Evolutionary conservation across 768 basidiomycete genomes (phyloP), one percentile per base, ranked within the genome.

Genomic region (Wakefieldia striispora): DNA sequence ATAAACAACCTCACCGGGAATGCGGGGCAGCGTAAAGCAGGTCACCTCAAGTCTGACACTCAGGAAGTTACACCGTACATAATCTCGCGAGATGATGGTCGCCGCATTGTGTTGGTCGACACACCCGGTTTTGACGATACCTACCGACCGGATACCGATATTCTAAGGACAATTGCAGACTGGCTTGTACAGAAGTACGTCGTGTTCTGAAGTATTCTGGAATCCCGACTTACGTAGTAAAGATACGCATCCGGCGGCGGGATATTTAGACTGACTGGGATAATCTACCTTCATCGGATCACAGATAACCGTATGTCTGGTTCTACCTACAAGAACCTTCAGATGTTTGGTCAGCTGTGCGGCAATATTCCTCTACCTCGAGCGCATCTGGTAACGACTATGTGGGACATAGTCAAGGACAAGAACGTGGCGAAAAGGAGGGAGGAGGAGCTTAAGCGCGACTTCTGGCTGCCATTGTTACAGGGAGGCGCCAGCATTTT

Each of bases 251-350:
- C 10, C 21, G 42, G 39, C 4, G 45, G 42, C 2, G 9, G 11
- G 3, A 36, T 20, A 1, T 43, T 49, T 40, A 63, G 48, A 13
- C 41, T 67, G 5, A 43, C 58, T 17, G 74, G 73, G 10, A 54
- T 73, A 31, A 46, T 70, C 19, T 71, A 70, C 47, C 36, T 68
- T 17, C 67, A 70, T 33, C 60, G 64, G 24, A 72, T 74, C 38
- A 61, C 68, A 23, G 67, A 71, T 44, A 70, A 54, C 21, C 65
- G 69, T 4, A 59, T 75, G 58, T 52, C 60, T 10, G 70, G 68
- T 13, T 63, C 68, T 14, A 49, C 53, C 9, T 41, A 43, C 20
- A 62, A 57, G 36, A 71, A 70, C 49, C 63, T 73, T 7, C 49
- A 56, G 10, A 50, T 72, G 53, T 71, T 75, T 48, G 52, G 57